Evolutionary conservation across 257 asterid species (phyloP).

Genomic region (Craterostigma plantagineum): DNA sequence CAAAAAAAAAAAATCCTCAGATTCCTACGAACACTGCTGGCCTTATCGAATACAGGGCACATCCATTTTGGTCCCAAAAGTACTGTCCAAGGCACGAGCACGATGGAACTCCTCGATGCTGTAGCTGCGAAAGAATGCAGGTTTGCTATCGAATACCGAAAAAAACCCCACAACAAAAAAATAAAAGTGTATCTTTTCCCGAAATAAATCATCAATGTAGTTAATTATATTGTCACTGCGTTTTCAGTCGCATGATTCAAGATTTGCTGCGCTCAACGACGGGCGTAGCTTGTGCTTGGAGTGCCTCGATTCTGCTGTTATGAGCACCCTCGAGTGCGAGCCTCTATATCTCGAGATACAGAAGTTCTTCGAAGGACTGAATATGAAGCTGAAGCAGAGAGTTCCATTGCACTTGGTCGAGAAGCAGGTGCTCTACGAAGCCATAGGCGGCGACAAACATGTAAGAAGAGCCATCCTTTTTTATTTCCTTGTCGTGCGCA

Average conservation of each 20-base stretch:
- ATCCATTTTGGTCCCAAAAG: slow-evolving; percentile 96
- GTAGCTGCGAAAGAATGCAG: slow-evolving; percentile 98
- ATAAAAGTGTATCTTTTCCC: background rate
- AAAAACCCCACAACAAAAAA: background rate
- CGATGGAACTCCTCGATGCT: slow-evolving; percentile 91
- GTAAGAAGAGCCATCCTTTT: too few species aligned
- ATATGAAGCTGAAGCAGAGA: slow-evolving; percentile 69
- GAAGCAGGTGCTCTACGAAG: slow-evolving; percentile 79
- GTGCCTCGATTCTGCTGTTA: slow-evolving; percentile 79
- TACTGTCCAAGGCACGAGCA: slow-evolving; percentile 95
- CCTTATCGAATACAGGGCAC: slow-evolving; percentile 85
- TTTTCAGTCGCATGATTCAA: slow-evolving; percentile 50
- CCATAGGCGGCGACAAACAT: slow-evolving; percentile 84
- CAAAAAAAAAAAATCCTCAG: slow-evolving; percentile 21
- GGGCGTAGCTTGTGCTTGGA: slow-evolving; percentile 90
- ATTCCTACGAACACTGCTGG: slow-evolving; percentile 88
- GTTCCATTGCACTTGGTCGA: slow-evolving; percentile 85
- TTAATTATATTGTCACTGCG: slow-evolving; percentile 2
- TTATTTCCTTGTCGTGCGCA: too few species aligned
- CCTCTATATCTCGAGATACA: slow-evolving; percentile 72
- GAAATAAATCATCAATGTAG: background rate
- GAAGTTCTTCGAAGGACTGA: slow-evolving; percentile 54
- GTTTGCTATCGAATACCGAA: slow-evolving; percentile 17
- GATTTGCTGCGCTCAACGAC: slow-evolving; percentile 58
- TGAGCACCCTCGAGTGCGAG: slow-evolving; percentile 74